Percentiles rank a stretch among this genome's conserved stretches.
phyloP scores from a whole-genome alignment of 1,284 basidiomycete species.

The Apiotrichum porosum region DNA sequence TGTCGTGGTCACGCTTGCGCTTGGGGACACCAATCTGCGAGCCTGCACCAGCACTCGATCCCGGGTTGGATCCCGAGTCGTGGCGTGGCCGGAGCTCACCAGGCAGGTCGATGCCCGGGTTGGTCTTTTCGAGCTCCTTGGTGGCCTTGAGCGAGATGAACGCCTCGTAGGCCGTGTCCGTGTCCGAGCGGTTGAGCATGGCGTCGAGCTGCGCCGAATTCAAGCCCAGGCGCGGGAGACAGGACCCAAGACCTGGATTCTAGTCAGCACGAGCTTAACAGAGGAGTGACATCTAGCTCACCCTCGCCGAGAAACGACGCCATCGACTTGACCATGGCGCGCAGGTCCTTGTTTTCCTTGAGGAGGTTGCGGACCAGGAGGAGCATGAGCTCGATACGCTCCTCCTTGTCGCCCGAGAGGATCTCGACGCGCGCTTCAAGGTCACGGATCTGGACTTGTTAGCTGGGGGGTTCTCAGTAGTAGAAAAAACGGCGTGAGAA shows the following conservation, averaged over 20 bases:
- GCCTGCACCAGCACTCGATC: background rate
- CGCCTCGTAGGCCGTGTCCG: constrained; percentile 84
- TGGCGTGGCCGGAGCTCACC: constrained; percentile 12
- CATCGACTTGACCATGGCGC: constrained; percentile 68
- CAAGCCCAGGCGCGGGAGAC: constrained; percentile 66
- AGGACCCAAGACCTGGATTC: constrained; percentile 55
- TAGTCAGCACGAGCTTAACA: background rate
- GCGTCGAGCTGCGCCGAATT: constrained; percentile 67
- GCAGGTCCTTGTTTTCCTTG: constrained; percentile 77
- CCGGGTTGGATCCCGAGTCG: background rate
- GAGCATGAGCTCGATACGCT: constrained; percentile 72
- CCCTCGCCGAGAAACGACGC: constrained; percentile 80
- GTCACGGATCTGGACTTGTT: constrained; percentile 69
- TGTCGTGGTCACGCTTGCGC: constrained; percentile 22
- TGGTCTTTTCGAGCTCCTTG: constrained; percentile 31
- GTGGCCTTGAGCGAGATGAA: constrained; percentile 57
- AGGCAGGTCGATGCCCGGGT: constrained; percentile 28
- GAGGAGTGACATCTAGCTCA: constrained; percentile 49
- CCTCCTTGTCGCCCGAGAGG: constrained; percentile 80
- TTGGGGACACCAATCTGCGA: constrained; percentile 13
- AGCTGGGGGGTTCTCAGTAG: background rate
- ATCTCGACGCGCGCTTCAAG: constrained; percentile 87
- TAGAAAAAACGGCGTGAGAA: too few relatives aligned
- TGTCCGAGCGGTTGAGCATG: constrained; percentile 75
- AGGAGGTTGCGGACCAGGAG: constrained; percentile 81